phyloP scores from a whole-genome alignment of 441 rosid genomes.

The Erodium trifolium region DNA sequence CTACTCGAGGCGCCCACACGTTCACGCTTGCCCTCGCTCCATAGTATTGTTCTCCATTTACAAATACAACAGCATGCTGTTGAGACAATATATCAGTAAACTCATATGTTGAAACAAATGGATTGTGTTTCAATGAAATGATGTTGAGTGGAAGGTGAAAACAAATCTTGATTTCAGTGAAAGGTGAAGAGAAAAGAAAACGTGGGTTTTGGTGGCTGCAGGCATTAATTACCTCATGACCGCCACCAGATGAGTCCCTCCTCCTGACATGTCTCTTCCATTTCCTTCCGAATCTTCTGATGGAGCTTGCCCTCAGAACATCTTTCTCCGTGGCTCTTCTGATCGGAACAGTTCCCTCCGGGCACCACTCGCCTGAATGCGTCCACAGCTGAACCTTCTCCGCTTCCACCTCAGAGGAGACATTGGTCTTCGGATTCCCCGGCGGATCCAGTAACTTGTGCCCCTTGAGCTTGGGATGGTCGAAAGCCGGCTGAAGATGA shows the following conservation, averaged over 20 bases:
- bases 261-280: slow-evolving; percentile 27
- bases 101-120: too few species aligned
- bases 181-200: neutral
- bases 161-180: slow-evolving; percentile 1
- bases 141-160: too few species aligned
- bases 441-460: slow-evolving; percentile 49
- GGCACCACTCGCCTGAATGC: slow-evolving; percentile 51
- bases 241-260: slow-evolving; percentile 52
- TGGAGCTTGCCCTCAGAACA: slow-evolving; percentile 42
- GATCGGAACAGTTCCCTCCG: slow-evolving; percentile 57
- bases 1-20: slow-evolving; percentile 57
- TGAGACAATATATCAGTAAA: neutral
- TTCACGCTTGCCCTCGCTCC: slow-evolving; percentile 66
- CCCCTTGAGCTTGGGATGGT: slow-evolving; percentile 58
- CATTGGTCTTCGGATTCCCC: slow-evolving; percentile 34
- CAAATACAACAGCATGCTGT: slow-evolving; percentile 66
- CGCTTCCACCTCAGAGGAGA: slow-evolving; percentile 18
- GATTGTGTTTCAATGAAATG: too few species aligned
- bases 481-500: slow-evolving; percentile 71
- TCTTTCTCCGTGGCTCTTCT: slow-evolving; percentile 24
- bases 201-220: neutral
- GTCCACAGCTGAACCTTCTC: slow-evolving; percentile 50
- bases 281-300: slow-evolving; percentile 47
- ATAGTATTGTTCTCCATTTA: slow-evolving; percentile 52
- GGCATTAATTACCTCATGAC: slow-evolving; percentile 44